Percentiles rank a stretch among this genome's conserved stretches.
phyloP scores from a whole-genome alignment of 2,329 filamentous ascomycete genomes.

The Alternaria sp. region DNA sequence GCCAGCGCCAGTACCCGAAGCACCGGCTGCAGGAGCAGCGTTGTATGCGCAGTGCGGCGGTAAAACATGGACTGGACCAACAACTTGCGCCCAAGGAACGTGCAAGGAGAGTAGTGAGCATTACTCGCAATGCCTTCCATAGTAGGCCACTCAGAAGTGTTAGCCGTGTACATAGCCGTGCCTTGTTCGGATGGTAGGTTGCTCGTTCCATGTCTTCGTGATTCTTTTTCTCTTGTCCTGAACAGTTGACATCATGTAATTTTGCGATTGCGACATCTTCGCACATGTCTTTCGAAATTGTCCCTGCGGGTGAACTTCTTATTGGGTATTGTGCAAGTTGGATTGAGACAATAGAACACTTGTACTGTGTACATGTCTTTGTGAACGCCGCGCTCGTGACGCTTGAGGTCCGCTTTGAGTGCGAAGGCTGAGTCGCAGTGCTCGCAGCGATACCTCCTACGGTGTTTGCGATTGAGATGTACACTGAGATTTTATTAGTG shows the following conservation, averaged over 20 bases:
- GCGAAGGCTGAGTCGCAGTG: conserved; percentile 17
- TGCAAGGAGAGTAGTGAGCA: conserved; percentile 39
- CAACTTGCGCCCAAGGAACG: conserved; percentile 36
- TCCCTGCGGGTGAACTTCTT: conserved; percentile 21
- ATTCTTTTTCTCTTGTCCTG: background rate
- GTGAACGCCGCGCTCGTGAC: conserved; percentile 23
- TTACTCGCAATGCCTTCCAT: conserved; percentile 37
- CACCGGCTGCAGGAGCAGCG: conserved; percentile 13
- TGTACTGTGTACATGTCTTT: conserved; percentile 6
- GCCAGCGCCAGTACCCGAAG: conserved; percentile 4
- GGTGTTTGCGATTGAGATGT: conserved; percentile 27
- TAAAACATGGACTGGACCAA: conserved; percentile 35
- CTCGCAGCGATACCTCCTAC: conserved; percentile 19
- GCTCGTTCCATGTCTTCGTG: background rate
- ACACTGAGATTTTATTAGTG: conserved; percentile 8
- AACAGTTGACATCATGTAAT: background rate
- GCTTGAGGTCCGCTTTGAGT: conserved; percentile 24
- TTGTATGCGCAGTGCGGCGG: conserved; percentile 28
- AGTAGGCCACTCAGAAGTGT: background rate
- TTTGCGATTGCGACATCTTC: conserved; percentile 9
- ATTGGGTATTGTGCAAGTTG: conserved; percentile 12
- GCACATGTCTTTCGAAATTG: conserved; percentile 24
- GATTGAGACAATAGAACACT: conserved; percentile 20
- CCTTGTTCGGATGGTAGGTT: background rate
- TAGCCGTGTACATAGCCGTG: background rate